Conservation (phyloP, 129 eudicot species). For the Deinandra increscens region DNA sequence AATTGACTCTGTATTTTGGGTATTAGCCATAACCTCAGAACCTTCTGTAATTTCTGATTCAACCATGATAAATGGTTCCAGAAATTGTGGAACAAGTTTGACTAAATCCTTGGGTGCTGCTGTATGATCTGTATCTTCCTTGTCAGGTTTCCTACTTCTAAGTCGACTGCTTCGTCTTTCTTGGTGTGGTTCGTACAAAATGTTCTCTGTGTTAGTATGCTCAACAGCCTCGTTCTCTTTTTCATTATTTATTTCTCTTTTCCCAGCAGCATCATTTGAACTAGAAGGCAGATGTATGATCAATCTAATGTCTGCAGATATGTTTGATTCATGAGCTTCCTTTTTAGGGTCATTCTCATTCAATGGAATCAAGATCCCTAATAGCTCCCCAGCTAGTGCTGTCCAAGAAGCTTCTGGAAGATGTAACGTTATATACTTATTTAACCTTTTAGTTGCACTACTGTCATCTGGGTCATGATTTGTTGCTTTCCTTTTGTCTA, state of each 20-base stretch:
- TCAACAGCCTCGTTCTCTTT: slow-evolving; percentile 30
- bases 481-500: slow-evolving; percentile 61
- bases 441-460: slow-evolving; percentile 46
- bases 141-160: slow-evolving; percentile 83
- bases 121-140: slow-evolving; percentile 66
- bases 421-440: slow-evolving; percentile 46
- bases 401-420: slow-evolving; percentile 82
- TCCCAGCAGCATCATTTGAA: slow-evolving; percentile 33
- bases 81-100: slow-evolving; percentile 64
- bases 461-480: slow-evolving; percentile 36
- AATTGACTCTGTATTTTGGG: slow-evolving; percentile 43
- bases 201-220: slow-evolving; percentile 39
- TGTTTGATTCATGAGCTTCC: slow-evolving; percentile 33
- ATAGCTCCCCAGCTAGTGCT: slow-evolving; percentile 56
- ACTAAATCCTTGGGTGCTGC: slow-evolving; percentile 58
- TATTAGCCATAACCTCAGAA: slow-evolving; percentile 34
- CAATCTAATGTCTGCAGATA: slow-evolving; percentile 51
- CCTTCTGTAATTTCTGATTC: slow-evolving; percentile 40
- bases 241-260: slow-evolving; percentile 28
- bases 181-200: slow-evolving; percentile 58
- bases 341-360: slow-evolving; percentile 36
- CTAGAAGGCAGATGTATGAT: slow-evolving; percentile 47
- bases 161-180: slow-evolving; percentile 94
- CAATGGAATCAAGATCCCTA: slow-evolving; percentile 48
- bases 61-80: slow-evolving; percentile 54